A percentile compares a stretch with the other conserved stretches of the same genome.
Evolutionary conservation across 2,329 filamentous ascomycete species (phyloP).

Genomic region (Rutstroemia sp.): DNA sequence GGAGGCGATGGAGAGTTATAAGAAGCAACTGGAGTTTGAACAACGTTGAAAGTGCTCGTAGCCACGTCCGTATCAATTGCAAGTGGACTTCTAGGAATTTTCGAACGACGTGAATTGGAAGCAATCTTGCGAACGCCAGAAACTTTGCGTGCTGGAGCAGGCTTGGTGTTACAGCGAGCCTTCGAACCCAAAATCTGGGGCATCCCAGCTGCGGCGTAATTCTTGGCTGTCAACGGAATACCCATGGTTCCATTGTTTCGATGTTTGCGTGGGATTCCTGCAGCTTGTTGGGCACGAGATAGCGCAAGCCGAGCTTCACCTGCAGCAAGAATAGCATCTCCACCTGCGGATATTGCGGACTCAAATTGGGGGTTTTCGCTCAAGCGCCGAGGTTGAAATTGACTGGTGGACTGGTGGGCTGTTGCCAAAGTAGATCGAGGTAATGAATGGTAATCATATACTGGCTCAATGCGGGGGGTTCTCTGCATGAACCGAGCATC

Average conservation of each 20-base stretch:
- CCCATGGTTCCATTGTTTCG: constrained; percentile 5
- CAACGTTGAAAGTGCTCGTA: no score
- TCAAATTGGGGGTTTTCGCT: constrained; percentile 6
- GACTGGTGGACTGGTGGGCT: not conserved
- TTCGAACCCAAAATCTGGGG: not conserved
- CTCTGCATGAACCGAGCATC: not conserved
- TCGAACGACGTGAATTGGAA: no score
- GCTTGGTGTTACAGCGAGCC: no score
- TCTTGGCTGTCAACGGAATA: constrained; percentile 3
- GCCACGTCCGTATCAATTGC: no score
- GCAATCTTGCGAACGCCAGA: no score
- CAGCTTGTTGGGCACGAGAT: constrained; percentile 3
- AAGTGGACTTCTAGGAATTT: no score
- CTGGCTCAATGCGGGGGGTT: not conserved
- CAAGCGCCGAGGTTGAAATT: not conserved
- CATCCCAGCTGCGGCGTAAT: constrained; percentile 8
- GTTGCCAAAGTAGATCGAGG: not conserved
- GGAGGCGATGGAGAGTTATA: no score
- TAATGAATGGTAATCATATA: not conserved
- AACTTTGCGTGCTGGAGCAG: no score
- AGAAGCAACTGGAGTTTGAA: no score
- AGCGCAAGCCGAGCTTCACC: not conserved
- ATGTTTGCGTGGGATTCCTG: not conserved
- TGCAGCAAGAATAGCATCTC: not conserved
- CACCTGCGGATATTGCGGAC: constrained; percentile 1